Base-by-base conservation (phyloP, 495 filamentous ascomycete genomes). In the Aspergillus panamensis region DNA sequence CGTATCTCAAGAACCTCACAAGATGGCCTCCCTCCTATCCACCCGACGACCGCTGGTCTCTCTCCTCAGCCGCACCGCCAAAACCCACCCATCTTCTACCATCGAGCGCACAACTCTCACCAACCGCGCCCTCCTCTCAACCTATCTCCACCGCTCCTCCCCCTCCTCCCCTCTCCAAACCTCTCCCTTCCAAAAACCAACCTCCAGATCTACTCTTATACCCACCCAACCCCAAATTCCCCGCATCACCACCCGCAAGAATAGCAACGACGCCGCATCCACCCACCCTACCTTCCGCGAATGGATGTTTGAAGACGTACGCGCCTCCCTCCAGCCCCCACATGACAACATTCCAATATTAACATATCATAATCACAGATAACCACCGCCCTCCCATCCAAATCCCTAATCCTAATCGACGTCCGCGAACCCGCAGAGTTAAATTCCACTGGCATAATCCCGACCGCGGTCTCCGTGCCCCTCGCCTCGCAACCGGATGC, bases 401-500 rank as follows among this genome's bases (percentile, higher is more conserved):
- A 59, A 9, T 61, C 64, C 43, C 56, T 70, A 29, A 73, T 77
- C 63, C 68, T 80, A 20, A 67, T 80, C 62, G 92, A 98, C 77
- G 83, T 90, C 62, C 93, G 94, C 71, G 93, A 97, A 74, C 91
- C 92, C 44, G 62, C 73, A 61, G 94, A 98, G 73, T 82, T 91
- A 33, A 51, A 58, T 32, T 60, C 72, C 5, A 84, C 84, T 0
- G 92, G 92, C 35, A 79, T 80, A 20, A 96, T 98, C 70, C 93
- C 94, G 1, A 78, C 79, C 20, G 87, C 91, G 0, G 68, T 90
- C 51, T 89, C 87, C 76, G 82, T 98, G 55, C 93, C 94, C 32
- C 75, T 98, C 42, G 80, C 77, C 0, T 87, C 85, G 0, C 78
- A 85, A 48, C 87, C 92, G 0, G 91, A 96, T 64, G 86, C 86